phyloP scores from a whole-genome alignment of 768 basidiomycete species.

The Serendipita sp. region DNA sequence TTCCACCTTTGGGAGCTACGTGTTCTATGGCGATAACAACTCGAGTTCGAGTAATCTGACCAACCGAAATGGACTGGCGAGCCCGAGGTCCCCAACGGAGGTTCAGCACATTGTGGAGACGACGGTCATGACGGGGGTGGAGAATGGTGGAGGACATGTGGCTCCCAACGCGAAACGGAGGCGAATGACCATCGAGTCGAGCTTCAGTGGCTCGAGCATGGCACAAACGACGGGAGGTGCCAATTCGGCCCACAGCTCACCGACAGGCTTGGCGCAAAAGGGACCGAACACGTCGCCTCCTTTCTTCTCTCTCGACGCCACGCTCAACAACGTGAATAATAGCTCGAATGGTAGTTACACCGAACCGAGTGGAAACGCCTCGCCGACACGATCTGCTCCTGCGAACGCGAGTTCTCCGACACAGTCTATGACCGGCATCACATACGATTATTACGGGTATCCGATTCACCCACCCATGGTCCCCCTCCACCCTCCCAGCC shows the following conservation, averaged over 20 bases:
- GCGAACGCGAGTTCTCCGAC: background rate
- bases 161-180: conserved; percentile 3
- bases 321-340: conserved; percentile 3
- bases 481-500: background rate
- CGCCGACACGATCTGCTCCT: background rate
- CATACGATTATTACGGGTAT: conserved; percentile 2
- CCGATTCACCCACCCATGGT: conserved; percentile 6
- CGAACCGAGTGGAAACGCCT: background rate
- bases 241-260: background rate
- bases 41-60: background rate
- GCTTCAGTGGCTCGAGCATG: background rate
- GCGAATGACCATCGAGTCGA: conserved; percentile 2
- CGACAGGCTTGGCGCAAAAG: background rate
- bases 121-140: background rate
- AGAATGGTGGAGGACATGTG: conserved; percentile 2
- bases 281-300: background rate
- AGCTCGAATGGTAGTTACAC: background rate
- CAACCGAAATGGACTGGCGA: background rate
- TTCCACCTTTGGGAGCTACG: background rate
- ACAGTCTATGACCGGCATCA: background rate
- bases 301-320: conserved; percentile 5
- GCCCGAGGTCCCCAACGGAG: background rate
- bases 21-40: background rate
- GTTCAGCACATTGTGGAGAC: conserved; percentile 4
- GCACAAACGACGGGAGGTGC: background rate